phyloP scores from a whole-genome alignment of 192 early-diverging fungal species.

The Entrophospora sp. region DNA sequence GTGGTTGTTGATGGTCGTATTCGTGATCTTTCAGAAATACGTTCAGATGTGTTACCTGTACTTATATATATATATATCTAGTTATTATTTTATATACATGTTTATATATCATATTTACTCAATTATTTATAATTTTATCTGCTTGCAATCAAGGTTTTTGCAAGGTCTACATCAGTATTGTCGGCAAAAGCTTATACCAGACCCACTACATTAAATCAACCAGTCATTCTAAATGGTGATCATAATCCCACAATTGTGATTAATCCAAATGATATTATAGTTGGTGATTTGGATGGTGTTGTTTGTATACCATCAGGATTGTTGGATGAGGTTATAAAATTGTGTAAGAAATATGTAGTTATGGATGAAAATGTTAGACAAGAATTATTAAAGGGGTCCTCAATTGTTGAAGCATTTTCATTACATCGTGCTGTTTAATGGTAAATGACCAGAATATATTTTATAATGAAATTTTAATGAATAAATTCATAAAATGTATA shows the following conservation, averaged over 20 bases:
- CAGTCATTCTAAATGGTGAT: constrained; percentile 36
- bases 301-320: constrained; percentile 41
- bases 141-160: constrained; percentile 41
- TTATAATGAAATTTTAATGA: too few relatives aligned
- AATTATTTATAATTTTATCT: neutral
- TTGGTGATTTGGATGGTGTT: constrained; percentile 48
- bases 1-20: constrained; percentile 47
- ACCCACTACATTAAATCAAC: constrained; percentile 34
- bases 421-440: too few relatives aligned
- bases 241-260: constrained; percentile 33
- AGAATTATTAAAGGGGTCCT: constrained; percentile 35
- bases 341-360: constrained; percentile 35
- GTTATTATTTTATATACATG: neutral
- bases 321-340: constrained; percentile 34
- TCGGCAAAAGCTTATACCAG: constrained; percentile 37
- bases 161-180: constrained; percentile 40
- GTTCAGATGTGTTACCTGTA: constrained; percentile 40
- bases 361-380: constrained; percentile 45
- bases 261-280: constrained; percentile 44
- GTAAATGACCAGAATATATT: too few relatives aligned
- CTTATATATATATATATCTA: neutral
- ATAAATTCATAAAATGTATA: too few relatives aligned
- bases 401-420: constrained; percentile 40
- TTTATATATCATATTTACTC: too few relatives aligned
- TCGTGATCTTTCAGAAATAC: constrained; percentile 46